Evolutionary conservation across 2,329 filamentous ascomycete species (phyloP), one percentile per base, ranked within the genome.

Genomic region (Ophiostoma australiae): DNA sequence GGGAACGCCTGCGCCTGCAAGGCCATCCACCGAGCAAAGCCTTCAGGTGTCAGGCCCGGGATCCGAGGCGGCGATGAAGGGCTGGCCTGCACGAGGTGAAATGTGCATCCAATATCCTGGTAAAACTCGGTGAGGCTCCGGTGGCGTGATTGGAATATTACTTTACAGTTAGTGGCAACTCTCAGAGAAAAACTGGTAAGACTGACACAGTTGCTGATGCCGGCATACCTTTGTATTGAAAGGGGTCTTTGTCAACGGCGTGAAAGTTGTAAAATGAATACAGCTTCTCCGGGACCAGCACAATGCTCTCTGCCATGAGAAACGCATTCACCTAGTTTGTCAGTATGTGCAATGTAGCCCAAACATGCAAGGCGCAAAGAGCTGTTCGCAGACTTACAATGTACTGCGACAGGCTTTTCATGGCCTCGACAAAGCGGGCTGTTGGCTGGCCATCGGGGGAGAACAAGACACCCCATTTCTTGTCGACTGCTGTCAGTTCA

Each of bases 1-100:
- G 93, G 93, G 74, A 93, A 89, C 0, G 92, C 91, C 74, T 88
- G 86, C 52, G 94, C 90, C 78, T 92, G 86, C 55, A 87, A 83
- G 1, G 87, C 89, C 81, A 91, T 88, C 89, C 92, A 97, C 70
- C 83, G 82, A 69, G 86, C 84, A 76, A 92, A 92, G 1, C 90
- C 90, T n/a, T 82, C 78, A 0, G 88, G 86, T 0, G 90, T 92
- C 33, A 93, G 80, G 1, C 85, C 87, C 0, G 90, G 90, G 35
- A 90, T 82, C 55, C 83, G 82, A 4, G 90, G 89, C 67, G 82
- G 80, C 41, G 85, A 82, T 27, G 81, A 80, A 2, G 82, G 76
- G 44, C 83, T 80, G 41, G 82, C 78, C 75, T 90, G 89, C 1
- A 91, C 81, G 15, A 92, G 83, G 76, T 91, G 87, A 75, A 91